Evolutionary conservation across 1,284 basidiomycete genomes (phyloP), one percentile per base, ranked within the genome.

Genomic region (Mycosarcoma mackinlayi): DNA sequence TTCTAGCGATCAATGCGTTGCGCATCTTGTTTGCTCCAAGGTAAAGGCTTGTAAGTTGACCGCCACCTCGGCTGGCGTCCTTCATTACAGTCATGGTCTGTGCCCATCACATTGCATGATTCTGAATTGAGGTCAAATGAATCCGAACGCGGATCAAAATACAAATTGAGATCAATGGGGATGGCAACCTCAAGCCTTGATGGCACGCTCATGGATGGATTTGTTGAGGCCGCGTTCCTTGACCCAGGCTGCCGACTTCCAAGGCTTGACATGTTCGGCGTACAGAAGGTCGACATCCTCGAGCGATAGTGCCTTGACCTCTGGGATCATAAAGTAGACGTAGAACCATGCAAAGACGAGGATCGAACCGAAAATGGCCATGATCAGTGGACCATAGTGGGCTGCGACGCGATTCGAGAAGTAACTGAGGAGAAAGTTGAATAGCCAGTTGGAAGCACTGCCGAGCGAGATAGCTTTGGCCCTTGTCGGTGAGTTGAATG

Each of bases 401-500:
- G 79, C 85, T 2, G 89, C 88, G 67, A 91, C 90, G 39, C 87
- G 85, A 6, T 88, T 88, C 1, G 88, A 85, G 79, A 90, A 91
- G 86, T 88, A 90, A 4, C 86, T 84, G 31, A 91, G 85, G n/a
- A 91, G 83, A 84, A 91, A 91, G 83, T 91, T 90, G 89, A 88
- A 89, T 35, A 89, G 46, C 89, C 88, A 89, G 76, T 86, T 83
- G 8, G 8, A 34, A 5, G 88, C 87, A 19, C 87, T 87, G 8
- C 90, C 90, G 30, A 91, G 84, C 0, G 89, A 89, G 75, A 92
- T 91, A 56, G 86, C 85, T 82, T 92, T 91, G 21, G 90, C 86
- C 41, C 91, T 86, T 13, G 92, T 88, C 3, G 90, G 91, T 84
- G 88, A 88, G 33, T 86, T 87, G 33, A 66, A 66, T 5, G 38